Evolutionary conservation across 768 basidiomycete species (phyloP), one percentile per base, ranked within the genome.

Genomic region (Collybia sp.): DNA sequence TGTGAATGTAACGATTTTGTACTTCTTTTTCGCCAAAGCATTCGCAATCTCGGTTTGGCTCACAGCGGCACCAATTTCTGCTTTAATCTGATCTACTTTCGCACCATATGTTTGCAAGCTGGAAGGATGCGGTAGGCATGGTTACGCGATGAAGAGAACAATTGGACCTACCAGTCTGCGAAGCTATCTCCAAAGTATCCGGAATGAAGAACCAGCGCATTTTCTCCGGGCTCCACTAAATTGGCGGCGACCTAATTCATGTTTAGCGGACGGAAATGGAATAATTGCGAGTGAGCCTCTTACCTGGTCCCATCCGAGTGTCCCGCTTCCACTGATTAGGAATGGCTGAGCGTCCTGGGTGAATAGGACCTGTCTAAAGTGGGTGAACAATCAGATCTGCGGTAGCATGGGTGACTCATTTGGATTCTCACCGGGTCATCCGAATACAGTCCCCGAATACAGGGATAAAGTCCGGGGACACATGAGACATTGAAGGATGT

Each of bases 141-240:
- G 17, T 40, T 32, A 43, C 17, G 6, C 41, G n/a, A 31, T 12
- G 38, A 16, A 13, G 42, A 30, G 16, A 16, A 20, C 36, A 38
- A 32, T 39, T 43, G 18, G 39, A 36, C 45, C 46, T 53, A 89
- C 90, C 91, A 94, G 37, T 94, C 89, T 19, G 80, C 75, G 56
- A 95, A 93, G 54, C 85, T 79, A 58, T 95, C 90, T 12, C 90
- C 94, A 62, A 98, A 98, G 73, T 97, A 97, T 5, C 95, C 95
- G 16, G 81, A 84, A 66, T 92, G 82, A 40, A 96, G 72, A 0
- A 97, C 89, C 42, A 96, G 80, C 16, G 75, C 89, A 48, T 81
- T 69, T 54, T 93, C 86, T 45, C 83, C 84, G 3, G 77, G 75
- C 56, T 88, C 85, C n/a, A 97, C 74, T 44, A 99, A 76, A 65